phyloP scores from a whole-genome alignment of 768 basidiomycete genomes.

The Serpula lacrymans region DNA sequence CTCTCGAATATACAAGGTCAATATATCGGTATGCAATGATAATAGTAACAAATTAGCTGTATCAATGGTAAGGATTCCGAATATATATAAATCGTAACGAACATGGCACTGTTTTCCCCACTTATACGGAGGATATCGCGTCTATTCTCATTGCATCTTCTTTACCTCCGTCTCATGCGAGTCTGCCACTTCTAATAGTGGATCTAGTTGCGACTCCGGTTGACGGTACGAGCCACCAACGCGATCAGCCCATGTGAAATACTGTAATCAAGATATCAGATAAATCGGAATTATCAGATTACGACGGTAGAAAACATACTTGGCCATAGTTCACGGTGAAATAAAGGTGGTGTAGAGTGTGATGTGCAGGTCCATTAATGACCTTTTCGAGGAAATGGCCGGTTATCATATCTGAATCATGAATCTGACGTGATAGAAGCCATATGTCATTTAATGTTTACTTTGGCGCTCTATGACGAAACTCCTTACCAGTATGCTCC shows the following conservation, averaged over 20 bases:
- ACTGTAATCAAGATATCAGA: constrained; percentile 45
- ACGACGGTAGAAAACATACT: constrained; percentile 37
- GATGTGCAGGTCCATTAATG: constrained; percentile 98
- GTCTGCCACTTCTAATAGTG: constrained; percentile 78
- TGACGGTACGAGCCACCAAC: constrained; percentile 84
- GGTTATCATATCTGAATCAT: constrained; percentile 98
- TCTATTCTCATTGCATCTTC: constrained; percentile 15
- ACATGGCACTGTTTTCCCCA: neutral
- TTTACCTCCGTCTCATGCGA: constrained; percentile 27
- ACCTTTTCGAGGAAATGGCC: constrained; percentile 82
- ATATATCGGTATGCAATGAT: too few relatives aligned
- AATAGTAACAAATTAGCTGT: constrained; percentile 16
- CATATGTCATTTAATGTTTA: too few relatives aligned
- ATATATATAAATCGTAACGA: neutral
- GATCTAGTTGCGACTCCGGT: constrained; percentile 81
- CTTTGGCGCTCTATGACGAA: neutral
- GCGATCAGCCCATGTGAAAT: constrained; percentile 95
- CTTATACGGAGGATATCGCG: neutral
- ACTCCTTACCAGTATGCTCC: constrained; percentile 82
- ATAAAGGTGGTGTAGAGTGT: constrained; percentile 94
- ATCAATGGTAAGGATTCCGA: constrained; percentile 13
- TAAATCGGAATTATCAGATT: constrained; percentile 3
- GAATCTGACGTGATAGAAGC: constrained; percentile 56
- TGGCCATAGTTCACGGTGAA: constrained; percentile 97
- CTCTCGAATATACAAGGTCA: too few relatives aligned